Percentiles rank a stretch among this genome's conserved stretches.
These are phyloP conservation scores for Dendrothele bispora DNA, from an alignment of 768 basidiomycete species.

Conservation along the genomic window DNA sequence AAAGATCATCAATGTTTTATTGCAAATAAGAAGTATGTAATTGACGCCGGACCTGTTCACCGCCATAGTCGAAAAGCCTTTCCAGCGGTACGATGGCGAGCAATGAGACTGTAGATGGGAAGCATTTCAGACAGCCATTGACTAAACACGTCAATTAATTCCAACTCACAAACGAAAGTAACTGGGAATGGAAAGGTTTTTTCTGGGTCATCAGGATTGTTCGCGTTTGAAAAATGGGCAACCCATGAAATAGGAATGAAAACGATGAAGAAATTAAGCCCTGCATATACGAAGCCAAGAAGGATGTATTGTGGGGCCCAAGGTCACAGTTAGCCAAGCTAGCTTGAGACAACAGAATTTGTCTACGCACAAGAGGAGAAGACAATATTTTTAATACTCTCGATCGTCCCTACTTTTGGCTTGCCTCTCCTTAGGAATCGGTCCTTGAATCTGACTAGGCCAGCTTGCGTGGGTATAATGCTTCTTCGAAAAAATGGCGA, in stretches of 20 bases:
- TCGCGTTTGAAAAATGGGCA: conserved; percentile 41
- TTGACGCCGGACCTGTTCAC: conserved; percentile 42
- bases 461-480: too few relatives aligned
- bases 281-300: too few relatives aligned
- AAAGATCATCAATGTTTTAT: too few relatives aligned
- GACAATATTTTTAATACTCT: conserved; percentile 45
- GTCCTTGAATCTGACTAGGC: conserved; percentile 31
- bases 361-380: conserved; percentile 54
- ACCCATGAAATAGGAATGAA: conserved; percentile 64
- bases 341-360: not conserved
- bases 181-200: conserved; percentile 30
- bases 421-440: conserved; percentile 49
- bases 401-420: conserved; percentile 37
- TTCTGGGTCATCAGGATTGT: not conserved
- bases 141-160: conserved; percentile 2
- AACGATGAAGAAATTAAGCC: conserved; percentile 57
- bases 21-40: too few relatives aligned
- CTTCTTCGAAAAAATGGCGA: not conserved
- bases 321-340: not conserved
- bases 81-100: conserved; percentile 67
- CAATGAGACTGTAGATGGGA: conserved; percentile 53
- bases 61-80: conserved; percentile 62
- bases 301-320: not conserved
- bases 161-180: conserved; percentile 34
- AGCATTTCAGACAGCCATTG: not conserved